Base-by-base conservation (phyloP, 352 stramenopile genomes). In the Pythium coloratum region DNA sequence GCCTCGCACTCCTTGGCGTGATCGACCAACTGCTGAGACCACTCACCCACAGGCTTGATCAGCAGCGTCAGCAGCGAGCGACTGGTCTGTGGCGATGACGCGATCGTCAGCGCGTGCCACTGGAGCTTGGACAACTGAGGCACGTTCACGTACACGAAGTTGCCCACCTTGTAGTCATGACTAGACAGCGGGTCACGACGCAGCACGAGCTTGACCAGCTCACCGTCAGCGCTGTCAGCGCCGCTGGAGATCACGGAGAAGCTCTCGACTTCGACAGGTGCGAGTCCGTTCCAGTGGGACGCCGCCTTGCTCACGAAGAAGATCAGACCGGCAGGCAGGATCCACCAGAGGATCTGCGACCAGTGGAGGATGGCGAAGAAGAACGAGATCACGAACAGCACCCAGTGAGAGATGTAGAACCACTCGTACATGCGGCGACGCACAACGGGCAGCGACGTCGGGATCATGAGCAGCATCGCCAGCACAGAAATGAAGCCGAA, bases 91-190 rank as follows among this genome's bases (percentile, higher is more conserved):
- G 77, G 77, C 38, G 77, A 80, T 18, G 77, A 86, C 13, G 65
- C 66, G 47, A 86, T 79, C 13, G 73, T 82, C 56, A 86, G 76
- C 20, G 76, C 63, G 34, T 86, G 77, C 77, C 76, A 86, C 59
- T 86, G 72, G 12, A 75, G 57, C 67, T 77, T 81, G 20, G 76
- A 82, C 34, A 86, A 64, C 7, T 59, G 9, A 1, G 76, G 78
- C 5, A 73, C 74, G 46, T 80, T 82, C 34, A 84, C 1, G 63
- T 83, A 84, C 20, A 84, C 59, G 33, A 83, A 79, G 20, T 82
- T 61, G 9, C 76, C 76, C 28, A 79, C 59, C 5, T 64, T 12
- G 64, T 70, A 86, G 40, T 68, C 65, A 18, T 55, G 40, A 4
- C 50, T 26, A 0, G 59, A 8, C 1, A 59, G 68, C 18, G 36